Percentiles rank a stretch among this genome's conserved stretches.
phyloP scores from a whole-genome alignment of 2,329 filamentous ascomycete genomes.

The Exophiala aquamarina region DNA sequence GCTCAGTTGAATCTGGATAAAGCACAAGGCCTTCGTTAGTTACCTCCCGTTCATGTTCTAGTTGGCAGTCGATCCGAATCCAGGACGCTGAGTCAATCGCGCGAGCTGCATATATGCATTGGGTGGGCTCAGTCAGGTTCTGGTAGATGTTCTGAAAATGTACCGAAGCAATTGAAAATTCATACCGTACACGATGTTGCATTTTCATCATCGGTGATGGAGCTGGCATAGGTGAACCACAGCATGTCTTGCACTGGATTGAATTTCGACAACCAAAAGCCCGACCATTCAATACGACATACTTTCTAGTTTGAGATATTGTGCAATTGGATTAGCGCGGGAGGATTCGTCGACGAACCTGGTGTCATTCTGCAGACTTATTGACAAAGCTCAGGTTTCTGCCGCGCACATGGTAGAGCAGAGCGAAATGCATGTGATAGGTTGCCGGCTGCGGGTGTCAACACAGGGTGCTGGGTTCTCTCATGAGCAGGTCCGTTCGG shows the following conservation, averaged over 20 bases:
- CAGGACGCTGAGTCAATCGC: conserved; percentile 8
- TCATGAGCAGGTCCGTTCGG: no score
- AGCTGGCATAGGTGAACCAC: not conserved
- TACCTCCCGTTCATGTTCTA: not conserved
- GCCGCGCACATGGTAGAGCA: no score
- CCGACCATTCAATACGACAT: not conserved
- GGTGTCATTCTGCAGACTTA: no score
- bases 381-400: no score
- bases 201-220: not conserved
- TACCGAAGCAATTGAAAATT: conserved; percentile 1
- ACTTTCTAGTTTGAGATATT: not conserved
- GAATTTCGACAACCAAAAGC: not conserved
- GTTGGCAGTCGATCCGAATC: conserved; percentile 6
- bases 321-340: no score
- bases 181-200: not conserved
- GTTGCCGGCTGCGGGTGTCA: no score
- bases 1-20: conserved; percentile 1
- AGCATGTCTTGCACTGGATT: conserved; percentile 6
- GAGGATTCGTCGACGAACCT: no score
- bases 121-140: not conserved
- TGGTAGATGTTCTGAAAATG: conserved; percentile 9
- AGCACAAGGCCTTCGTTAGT: not conserved
- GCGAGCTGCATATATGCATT: conserved; percentile 3
- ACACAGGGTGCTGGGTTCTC: no score
- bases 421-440: no score